A percentile compares a stretch with the other conserved stretches of the same genome.
Evolutionary conservation across 73 alveolate species (phyloP).

Genomic region (Blepharisma japonicum): DNA sequence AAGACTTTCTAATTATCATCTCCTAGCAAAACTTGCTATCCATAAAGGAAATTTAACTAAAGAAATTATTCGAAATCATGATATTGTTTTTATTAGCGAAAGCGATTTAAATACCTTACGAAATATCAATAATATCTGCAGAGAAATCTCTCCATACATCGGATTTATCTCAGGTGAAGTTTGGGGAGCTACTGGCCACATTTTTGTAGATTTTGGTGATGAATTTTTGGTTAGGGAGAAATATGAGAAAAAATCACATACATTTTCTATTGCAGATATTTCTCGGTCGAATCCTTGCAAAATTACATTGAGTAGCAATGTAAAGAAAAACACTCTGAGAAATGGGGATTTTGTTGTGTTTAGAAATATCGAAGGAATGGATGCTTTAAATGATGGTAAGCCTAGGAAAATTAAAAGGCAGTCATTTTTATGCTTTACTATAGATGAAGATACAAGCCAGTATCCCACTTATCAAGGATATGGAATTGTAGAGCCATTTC

Average conservation of each 20-base stretch:
- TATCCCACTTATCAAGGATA: conserved; percentile 25
- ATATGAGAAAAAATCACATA: conserved; percentile 93
- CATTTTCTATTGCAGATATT: conserved; percentile 76
- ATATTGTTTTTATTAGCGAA: background rate
- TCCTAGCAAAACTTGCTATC: conserved; percentile 72
- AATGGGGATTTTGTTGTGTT: conserved; percentile 25
- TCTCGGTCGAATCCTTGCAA: background rate
- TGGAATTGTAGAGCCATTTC: conserved; percentile 19
- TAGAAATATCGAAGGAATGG: conserved; percentile 34
- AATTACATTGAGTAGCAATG: background rate
- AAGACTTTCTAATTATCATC: conserved; percentile 76
- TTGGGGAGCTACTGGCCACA: conserved; percentile 59
- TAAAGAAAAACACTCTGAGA: background rate
- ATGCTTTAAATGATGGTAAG: conserved; percentile 41
- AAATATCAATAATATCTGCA: background rate
- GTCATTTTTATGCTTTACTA: conserved; percentile 79
- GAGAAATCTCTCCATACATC: background rate
- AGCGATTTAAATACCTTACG: background rate
- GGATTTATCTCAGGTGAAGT: background rate
- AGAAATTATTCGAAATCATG: background rate
- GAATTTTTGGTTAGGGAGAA: conserved; percentile 58
- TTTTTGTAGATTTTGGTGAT: conserved; percentile 95
- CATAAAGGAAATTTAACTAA: conserved; percentile 36
- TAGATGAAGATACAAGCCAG: conserved; percentile 45
- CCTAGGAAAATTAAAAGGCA: conserved; percentile 86